A percentile compares a stretch with the other conserved stretches of the same genome.
phyloP scores from a whole-genome alignment of 1,284 basidiomycete species.

The Malassezia equina region DNA sequence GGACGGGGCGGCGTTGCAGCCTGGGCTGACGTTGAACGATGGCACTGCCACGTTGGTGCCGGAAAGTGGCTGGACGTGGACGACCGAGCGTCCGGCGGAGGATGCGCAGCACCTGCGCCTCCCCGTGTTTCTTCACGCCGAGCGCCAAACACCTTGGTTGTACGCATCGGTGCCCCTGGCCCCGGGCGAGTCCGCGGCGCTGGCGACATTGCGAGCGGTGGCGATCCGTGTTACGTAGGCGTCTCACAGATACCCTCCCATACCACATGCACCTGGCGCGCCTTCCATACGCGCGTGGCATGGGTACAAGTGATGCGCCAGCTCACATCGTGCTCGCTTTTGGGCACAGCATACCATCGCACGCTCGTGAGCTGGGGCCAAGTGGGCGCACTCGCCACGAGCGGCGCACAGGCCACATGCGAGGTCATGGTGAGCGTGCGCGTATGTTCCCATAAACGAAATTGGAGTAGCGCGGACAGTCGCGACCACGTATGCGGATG shows the following conservation, averaged over 20 bases:
- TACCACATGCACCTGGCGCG: not conserved
- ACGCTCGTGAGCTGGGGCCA: not conserved
- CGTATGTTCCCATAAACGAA: not conserved
- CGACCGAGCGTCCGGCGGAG: not conserved
- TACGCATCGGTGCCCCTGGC: conserved; percentile 59
- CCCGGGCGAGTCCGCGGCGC: conserved; percentile 24
- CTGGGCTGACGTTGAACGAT: conserved; percentile 26
- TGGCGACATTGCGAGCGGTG: conserved; percentile 37
- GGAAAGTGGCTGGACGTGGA: conserved; percentile 31
- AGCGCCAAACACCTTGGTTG: conserved; percentile 79
- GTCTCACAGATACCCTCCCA: not conserved
- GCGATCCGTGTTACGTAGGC: conserved; percentile 32
- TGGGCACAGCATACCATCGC: not conserved
- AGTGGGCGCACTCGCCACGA: not conserved
- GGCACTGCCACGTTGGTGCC: conserved; percentile 27
- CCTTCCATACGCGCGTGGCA: not conserved
- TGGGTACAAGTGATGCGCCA: not conserved
- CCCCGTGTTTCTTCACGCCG: conserved; percentile 82
- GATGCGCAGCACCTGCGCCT: conserved; percentile 52
- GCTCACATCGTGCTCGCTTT: not conserved
- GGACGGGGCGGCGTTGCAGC: conserved; percentile 28
- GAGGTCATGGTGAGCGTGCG: not conserved
- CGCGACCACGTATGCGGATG: not conserved
- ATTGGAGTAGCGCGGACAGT: not conserved
- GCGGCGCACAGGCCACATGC: not conserved